A percentile compares a stretch with the other conserved stretches of the same genome.
These are phyloP conservation scores for Spizellomyces sp. DNA, from an alignment of 192 early-diverging fungal genomes.

Conservation along the genomic window DNA sequence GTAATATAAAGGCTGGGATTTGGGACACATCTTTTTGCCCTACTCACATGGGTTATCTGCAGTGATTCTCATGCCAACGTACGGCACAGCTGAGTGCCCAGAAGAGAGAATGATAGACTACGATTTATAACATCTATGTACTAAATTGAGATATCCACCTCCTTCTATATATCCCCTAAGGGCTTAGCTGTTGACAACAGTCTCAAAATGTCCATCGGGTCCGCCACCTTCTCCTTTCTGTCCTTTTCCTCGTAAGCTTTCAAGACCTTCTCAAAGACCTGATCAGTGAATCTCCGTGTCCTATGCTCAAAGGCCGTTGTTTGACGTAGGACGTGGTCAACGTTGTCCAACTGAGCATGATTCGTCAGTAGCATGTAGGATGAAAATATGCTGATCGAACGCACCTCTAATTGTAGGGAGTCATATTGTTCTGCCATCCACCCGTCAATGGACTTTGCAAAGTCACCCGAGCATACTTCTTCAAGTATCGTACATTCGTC, in stretches of 20 bases:
- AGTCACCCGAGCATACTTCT: neutral
- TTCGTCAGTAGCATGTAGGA: neutral
- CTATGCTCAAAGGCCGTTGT: slow-evolving; percentile 7
- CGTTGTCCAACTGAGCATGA: slow-evolving; percentile 9
- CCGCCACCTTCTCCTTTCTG: slow-evolving; percentile 11
- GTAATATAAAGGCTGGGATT: too few relatives aligned
- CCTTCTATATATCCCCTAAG: too few relatives aligned
- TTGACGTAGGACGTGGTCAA: neutral
- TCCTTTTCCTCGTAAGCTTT: slow-evolving; percentile 27
- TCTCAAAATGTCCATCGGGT: slow-evolving; percentile 29
- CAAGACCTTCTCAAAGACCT: slow-evolving; percentile 21
- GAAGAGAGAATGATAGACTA: too few relatives aligned
- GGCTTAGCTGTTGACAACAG: slow-evolving; percentile 1
- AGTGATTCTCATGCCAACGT: too few relatives aligned
- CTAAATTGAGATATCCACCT: too few relatives aligned
- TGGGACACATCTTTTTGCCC: too few relatives aligned
- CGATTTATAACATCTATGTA: too few relatives aligned
- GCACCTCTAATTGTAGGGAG: neutral
- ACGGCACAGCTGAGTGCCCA: too few relatives aligned
- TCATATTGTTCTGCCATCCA: neutral
- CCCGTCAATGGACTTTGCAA: neutral
- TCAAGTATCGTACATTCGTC: slow-evolving; percentile 2
- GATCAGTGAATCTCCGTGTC: slow-evolving; percentile 15
- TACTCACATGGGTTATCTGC: too few relatives aligned
- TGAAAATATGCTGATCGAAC: neutral